Evolutionary conservation across 140 eudicot species (phyloP).

Genomic region (Senecio squalidus): DNA sequence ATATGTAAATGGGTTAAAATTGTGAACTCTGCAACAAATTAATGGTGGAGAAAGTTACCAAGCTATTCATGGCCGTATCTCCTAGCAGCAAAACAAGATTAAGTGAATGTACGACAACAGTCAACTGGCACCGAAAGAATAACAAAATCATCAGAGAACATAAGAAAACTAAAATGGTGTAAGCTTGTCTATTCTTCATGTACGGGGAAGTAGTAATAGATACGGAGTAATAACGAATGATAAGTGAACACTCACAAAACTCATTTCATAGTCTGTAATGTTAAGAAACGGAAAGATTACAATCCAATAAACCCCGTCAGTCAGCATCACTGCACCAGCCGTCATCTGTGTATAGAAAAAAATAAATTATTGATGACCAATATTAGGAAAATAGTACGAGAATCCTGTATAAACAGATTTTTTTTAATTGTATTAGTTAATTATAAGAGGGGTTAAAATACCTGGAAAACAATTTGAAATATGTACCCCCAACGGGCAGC

Average conservation of each 20-base stretch:
- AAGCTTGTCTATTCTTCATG: too few relatives aligned
- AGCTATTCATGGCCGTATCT: constrained; percentile 72
- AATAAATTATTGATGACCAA: not conserved
- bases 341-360: constrained; percentile 52
- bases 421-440: not conserved
- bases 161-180: not conserved
- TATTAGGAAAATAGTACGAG: too few relatives aligned
- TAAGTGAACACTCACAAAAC: constrained; percentile 47
- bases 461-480: constrained; percentile 25
- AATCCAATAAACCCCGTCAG: constrained; percentile 78
- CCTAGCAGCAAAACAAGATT: constrained; percentile 72
- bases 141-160: not conserved
- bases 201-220: not conserved
- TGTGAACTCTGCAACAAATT: too few relatives aligned
- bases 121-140: constrained; percentile 46
- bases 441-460: not conserved
- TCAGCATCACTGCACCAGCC: constrained; percentile 87
- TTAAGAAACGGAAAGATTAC: constrained; percentile 76
- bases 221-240: not conserved
- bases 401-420: too few relatives aligned
- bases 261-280: constrained; percentile 56
- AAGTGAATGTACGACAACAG: constrained; percentile 68
- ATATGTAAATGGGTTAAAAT: too few relatives aligned
- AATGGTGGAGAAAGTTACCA: constrained; percentile 37
- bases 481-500: constrained; percentile 26